phyloP scores from a whole-genome alignment of 2,329 filamentous ascomycete genomes.

The Cladophialophora chaetospira region DNA sequence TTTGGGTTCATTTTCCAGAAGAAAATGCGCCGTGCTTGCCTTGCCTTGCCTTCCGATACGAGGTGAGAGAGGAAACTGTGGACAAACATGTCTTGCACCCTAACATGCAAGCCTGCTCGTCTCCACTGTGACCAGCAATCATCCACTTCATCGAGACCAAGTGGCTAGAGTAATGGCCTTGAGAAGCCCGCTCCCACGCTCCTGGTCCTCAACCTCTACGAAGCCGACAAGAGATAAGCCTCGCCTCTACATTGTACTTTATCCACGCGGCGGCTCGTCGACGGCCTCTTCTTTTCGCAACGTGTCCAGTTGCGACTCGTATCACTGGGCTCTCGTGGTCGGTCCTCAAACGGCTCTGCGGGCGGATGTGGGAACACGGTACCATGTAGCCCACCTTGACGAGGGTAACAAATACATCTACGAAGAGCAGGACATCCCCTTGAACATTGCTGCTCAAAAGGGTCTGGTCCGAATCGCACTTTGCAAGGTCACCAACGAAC shows the following conservation, averaged over 20 bases:
- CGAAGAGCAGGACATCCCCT: constrained; percentile 31
- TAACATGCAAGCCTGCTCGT: background rate
- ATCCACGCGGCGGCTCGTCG: constrained; percentile 27
- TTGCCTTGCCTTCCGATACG: background rate
- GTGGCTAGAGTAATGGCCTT: background rate
- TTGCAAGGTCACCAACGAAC: constrained; percentile 31
- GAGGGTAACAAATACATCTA: constrained; percentile 23
- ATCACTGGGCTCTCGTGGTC: constrained; percentile 31
- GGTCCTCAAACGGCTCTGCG: constrained; percentile 25
- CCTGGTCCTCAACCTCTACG: constrained; percentile 24
- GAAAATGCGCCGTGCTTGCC: background rate
- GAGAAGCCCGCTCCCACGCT: constrained; percentile 22
- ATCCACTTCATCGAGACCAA: background rate
- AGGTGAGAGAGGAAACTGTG: background rate
- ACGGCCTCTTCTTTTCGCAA: constrained; percentile 27
- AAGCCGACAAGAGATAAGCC: constrained; percentile 28
- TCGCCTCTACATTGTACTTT: constrained; percentile 31
- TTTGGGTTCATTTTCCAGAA: background rate
- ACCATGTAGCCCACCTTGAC: constrained; percentile 29
- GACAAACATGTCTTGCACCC: background rate
- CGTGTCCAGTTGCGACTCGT: constrained; percentile 30
- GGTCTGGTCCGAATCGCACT: constrained; percentile 27
- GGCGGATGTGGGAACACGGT: constrained; percentile 26
- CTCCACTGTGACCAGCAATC: background rate
- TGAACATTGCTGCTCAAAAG: constrained; percentile 19